Conservation (phyloP, 2,329 filamentous ascomycete genomes). For the Ophiostoma sp. region DNA sequence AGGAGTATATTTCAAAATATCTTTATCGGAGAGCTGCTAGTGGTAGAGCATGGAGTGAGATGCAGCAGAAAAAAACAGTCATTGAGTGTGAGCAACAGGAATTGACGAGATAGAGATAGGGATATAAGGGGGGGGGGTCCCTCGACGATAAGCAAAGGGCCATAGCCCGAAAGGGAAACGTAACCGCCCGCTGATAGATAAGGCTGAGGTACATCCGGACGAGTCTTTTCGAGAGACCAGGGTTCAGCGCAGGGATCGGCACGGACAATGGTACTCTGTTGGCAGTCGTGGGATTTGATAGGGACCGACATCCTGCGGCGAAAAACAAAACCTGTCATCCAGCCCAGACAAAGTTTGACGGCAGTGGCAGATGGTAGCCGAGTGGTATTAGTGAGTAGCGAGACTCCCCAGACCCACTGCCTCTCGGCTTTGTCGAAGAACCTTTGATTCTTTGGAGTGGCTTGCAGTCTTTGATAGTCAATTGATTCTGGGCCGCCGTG, state of each 20-base stretch:
- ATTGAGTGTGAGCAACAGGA: not conserved
- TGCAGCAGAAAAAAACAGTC: slow-evolving; percentile 1
- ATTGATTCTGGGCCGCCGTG: not conserved
- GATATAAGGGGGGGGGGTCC: not conserved
- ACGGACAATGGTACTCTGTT: not conserved
- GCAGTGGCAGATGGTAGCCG: not conserved
- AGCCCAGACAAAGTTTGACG: too few species aligned
- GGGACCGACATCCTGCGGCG: not conserved
- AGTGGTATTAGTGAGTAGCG: not conserved
- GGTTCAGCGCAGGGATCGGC: not conserved
- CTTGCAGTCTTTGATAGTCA: not conserved
- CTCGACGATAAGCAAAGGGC: slow-evolving; percentile 14
- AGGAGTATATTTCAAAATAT: not conserved
- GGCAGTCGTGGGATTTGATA: not conserved
- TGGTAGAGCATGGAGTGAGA: not conserved
- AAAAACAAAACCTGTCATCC: not conserved
- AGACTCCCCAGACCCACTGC: not conserved
- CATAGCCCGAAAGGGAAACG: slow-evolving; percentile 17
- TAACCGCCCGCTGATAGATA: slow-evolving; percentile 13
- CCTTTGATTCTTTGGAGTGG: too few species aligned
- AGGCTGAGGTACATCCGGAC: slow-evolving; percentile 6
- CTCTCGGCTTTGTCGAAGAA: not conserved
- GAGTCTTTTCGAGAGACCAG: not conserved
- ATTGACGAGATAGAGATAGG: slow-evolving; percentile 8
- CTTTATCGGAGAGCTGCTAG: slow-evolving; percentile 9